phyloP scores from a whole-genome alignment of 176 grass and related monocot genomes.

The Alopecurus myosuroides region DNA sequence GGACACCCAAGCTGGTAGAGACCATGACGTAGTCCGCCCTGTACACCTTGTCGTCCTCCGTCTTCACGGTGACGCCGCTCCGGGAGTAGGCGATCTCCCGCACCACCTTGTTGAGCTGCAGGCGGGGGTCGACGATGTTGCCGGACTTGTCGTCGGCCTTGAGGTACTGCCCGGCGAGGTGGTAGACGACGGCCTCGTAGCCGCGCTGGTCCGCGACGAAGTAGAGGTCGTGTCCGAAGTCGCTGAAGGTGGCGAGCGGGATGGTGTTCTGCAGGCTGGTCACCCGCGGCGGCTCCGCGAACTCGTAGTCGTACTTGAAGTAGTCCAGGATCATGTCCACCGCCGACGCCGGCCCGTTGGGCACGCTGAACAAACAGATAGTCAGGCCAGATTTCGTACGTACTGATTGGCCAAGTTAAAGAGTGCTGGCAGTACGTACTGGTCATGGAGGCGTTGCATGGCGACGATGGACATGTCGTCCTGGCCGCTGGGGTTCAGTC shows the following conservation, averaged over 20 bases:
- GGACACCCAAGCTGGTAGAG: constrained; percentile 56
- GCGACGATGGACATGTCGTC: constrained; percentile 51
- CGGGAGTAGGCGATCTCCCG: constrained; percentile 12
- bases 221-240: constrained; percentile 10
- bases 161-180: constrained; percentile 56
- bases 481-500: constrained; percentile 19
- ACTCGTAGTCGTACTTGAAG: constrained; percentile 47
- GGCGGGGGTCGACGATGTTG: constrained; percentile 38
- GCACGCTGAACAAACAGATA: not conserved
- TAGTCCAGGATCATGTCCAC: constrained; percentile 74
- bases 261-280: constrained; percentile 60
- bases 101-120: constrained; percentile 39
- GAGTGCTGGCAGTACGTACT: constrained; percentile 6
- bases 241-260: constrained; percentile 31
- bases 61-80: constrained; percentile 23
- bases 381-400: no score
- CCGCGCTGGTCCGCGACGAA: constrained; percentile 42
- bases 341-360: constrained; percentile 11
- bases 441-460: constrained; percentile 50
- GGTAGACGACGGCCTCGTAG: constrained; percentile 38
- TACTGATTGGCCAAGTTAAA: no score
- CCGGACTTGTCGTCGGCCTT: constrained; percentile 24
- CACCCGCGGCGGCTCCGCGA: constrained; percentile 24
- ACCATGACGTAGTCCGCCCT: constrained; percentile 51
- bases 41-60: constrained; percentile 48